Evolutionary conservation across 177 flowering plant genomes (phyloP).

Genomic region (Tripterygium wilfordii): DNA sequence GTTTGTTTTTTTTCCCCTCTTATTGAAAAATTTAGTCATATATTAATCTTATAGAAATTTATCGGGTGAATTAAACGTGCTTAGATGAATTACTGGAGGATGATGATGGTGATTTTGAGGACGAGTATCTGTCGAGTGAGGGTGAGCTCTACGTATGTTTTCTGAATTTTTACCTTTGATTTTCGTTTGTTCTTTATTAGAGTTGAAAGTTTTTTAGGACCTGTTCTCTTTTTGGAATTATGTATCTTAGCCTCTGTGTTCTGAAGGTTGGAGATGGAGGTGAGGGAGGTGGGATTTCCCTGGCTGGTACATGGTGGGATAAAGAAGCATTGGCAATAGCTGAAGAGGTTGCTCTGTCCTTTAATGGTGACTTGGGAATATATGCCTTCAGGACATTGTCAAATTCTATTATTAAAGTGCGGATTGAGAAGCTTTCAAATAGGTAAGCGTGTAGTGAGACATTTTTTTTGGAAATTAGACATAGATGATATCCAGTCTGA

Average conservation of each 20-base stretch:
- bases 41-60: neutral
- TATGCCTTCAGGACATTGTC: conserved; percentile 68
- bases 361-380: conserved; percentile 59
- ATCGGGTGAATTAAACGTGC: conserved; percentile 15
- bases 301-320: conserved; percentile 86
- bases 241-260: neutral
- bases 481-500: neutral
- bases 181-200: neutral
- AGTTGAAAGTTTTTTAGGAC: neutral
- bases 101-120: conserved; percentile 35
- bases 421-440: conserved; percentile 76
- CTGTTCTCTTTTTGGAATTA: neutral
- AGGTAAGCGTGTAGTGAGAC: conserved; percentile 43
- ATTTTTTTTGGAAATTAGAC: neutral
- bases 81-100: conserved; percentile 28
- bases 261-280: conserved; percentile 81
- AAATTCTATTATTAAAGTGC: conserved; percentile 60
- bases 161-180: neutral
- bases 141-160: conserved; percentile 47
- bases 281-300: conserved; percentile 78
- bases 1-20: neutral
- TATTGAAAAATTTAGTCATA: neutral
- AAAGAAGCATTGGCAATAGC: conserved; percentile 66
- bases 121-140: conserved; percentile 36
- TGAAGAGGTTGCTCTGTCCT: conserved; percentile 50